A percentile compares a stretch with the other conserved stretches of the same genome.
phyloP scores from a whole-genome alignment of 306 rosid species.

The Carpinus fangiana region DNA sequence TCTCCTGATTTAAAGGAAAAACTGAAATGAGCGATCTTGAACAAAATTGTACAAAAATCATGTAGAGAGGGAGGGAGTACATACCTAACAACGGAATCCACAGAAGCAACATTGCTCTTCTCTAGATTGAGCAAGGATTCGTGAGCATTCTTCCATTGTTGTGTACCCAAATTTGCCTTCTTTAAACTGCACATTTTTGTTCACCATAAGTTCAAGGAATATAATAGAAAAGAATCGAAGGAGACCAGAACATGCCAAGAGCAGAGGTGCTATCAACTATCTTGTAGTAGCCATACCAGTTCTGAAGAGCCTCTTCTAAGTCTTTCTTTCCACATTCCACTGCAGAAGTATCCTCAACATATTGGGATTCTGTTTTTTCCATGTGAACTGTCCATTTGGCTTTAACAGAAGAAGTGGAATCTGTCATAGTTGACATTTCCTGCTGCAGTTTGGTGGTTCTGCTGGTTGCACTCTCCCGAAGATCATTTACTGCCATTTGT shows the following conservation, averaged over 20 bases:
- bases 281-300: conserved; percentile 55
- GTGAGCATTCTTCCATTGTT: conserved; percentile 94
- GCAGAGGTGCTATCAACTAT: not conserved
- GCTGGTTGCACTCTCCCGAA: conserved; percentile 87
- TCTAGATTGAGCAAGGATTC: conserved; percentile 82
- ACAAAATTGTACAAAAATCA: conserved; percentile 7
- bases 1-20: conserved; percentile 46
- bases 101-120: conserved; percentile 74
- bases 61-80: conserved; percentile 12
- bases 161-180: conserved; percentile 82
- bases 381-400: conserved; percentile 81
- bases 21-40: conserved; percentile 13
- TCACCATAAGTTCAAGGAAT: conserved; percentile 25
- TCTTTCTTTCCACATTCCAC: conserved; percentile 85
- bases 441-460: conserved; percentile 70
- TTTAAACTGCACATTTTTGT: conserved; percentile 58
- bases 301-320: conserved; percentile 80
- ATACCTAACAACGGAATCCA: conserved; percentile 81
- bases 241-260: conserved; percentile 16
- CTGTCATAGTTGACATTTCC: conserved; percentile 90
- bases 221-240: conserved; percentile 11
- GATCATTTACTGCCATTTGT: conserved; percentile 83
- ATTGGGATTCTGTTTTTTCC: conserved; percentile 80
- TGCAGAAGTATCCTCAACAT: conserved; percentile 70
- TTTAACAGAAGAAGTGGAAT: conserved; percentile 75